These are phyloP conservation scores for Sphaerostilbella broomeana DNA, from an alignment of 2,329 filamentous ascomycete species.

Conservation along the genomic window DNA sequence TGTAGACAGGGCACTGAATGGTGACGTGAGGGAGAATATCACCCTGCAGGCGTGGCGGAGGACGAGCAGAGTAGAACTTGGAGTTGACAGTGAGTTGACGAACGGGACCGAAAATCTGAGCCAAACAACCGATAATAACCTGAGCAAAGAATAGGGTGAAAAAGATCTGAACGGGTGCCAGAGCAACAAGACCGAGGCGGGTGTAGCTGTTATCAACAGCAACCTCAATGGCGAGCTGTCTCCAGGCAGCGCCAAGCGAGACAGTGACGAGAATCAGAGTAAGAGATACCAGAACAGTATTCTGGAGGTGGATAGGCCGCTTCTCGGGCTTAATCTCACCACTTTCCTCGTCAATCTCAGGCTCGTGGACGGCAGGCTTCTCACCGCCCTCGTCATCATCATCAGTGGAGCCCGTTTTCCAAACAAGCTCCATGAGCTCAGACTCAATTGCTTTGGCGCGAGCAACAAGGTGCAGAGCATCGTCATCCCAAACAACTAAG, in stretches of 20 bases:
- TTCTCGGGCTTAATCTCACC: slow-evolving; percentile 59
- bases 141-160: slow-evolving; percentile 78
- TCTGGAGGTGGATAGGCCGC: slow-evolving; percentile 62
- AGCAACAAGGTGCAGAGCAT: slow-evolving; percentile 62
- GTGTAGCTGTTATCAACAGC: slow-evolving; percentile 56
- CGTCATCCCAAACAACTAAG: slow-evolving; percentile 77
- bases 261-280: slow-evolving; percentile 60
- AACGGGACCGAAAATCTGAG: slow-evolving; percentile 70
- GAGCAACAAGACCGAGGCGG: slow-evolving; percentile 57
- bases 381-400: slow-evolving; percentile 46
- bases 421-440: slow-evolving; percentile 71
- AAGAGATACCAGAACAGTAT: slow-evolving; percentile 60
- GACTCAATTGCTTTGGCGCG: slow-evolving; percentile 67
- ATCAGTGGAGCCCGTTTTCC: slow-evolving; percentile 53
- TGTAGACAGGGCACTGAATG: slow-evolving; percentile 84
- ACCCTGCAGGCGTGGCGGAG: slow-evolving; percentile 54
- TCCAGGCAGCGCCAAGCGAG: slow-evolving; percentile 63
- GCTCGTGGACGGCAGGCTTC: slow-evolving; percentile 42
- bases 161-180: slow-evolving; percentile 69
- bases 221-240: slow-evolving; percentile 62
- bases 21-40: slow-evolving; percentile 63
- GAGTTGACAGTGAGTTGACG: slow-evolving; percentile 68
- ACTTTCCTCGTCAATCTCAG: slow-evolving; percentile 64
- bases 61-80: slow-evolving; percentile 72
- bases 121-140: slow-evolving; percentile 68